These are phyloP conservation scores for Musa itinerans DNA, from an alignment of 176 grass and related monocot genomes.

Conservation along the genomic window DNA sequence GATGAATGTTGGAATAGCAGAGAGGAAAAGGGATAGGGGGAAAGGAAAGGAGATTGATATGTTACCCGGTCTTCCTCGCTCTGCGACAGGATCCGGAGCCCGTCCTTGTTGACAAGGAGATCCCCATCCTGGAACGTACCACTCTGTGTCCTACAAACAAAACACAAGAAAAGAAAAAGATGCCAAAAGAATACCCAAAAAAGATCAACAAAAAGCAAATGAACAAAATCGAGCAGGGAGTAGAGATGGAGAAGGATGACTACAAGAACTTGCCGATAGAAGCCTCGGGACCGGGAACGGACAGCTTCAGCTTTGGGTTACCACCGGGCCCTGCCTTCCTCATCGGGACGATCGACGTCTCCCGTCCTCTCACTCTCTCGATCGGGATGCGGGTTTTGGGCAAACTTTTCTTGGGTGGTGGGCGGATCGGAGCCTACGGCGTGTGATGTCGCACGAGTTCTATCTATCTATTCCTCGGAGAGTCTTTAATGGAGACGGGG, in stretches of 20 bases:
- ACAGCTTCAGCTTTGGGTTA: constrained; percentile 27
- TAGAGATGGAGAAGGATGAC: background rate
- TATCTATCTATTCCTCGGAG: background rate
- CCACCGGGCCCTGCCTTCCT: background rate
- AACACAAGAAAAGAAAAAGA: background rate
- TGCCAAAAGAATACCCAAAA: background rate
- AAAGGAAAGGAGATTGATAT: background rate
- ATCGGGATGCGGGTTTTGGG: background rate
- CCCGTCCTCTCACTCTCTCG: background rate
- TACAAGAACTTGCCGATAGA: constrained; percentile 82
- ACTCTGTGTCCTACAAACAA: constrained; percentile 60
- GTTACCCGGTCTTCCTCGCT: constrained; percentile 75
- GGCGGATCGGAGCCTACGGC: background rate
- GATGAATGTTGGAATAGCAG: background rate
- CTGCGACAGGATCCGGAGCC: constrained; percentile 81
- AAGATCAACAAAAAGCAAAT: constrained; percentile 6
- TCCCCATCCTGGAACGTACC: constrained; percentile 96
- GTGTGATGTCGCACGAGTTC: no score
- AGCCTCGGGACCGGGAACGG: constrained; percentile 47
- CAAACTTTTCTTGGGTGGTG: background rate
- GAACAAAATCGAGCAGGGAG: background rate
- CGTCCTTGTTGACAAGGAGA: constrained; percentile 92
- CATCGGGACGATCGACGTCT: background rate
- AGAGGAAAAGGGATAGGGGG: background rate
- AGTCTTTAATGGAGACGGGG: no score